Percentiles rank a stretch among this genome's conserved stretches.
Conservation (phyloP, 345 rosid species). For the Camelina sativa region DNA sequence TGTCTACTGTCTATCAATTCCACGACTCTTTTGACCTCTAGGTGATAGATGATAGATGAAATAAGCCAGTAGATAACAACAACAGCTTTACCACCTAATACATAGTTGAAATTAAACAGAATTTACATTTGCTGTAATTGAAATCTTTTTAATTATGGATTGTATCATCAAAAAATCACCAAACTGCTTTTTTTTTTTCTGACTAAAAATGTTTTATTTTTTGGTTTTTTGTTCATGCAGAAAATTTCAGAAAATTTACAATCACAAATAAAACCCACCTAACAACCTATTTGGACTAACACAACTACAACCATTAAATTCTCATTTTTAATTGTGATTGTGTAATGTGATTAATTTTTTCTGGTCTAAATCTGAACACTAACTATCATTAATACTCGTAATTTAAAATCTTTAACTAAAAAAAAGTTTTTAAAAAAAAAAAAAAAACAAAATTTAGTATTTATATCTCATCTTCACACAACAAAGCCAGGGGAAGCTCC, state of each 20-base stretch:
- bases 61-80: background rate
- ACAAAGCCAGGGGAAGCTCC: background rate
- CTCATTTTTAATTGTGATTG: background rate
- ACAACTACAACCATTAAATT: background rate
- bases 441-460: too few relatives aligned
- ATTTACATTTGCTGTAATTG: background rate
- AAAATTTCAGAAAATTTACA: too few relatives aligned
- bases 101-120: background rate
- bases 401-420: background rate
- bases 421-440: background rate
- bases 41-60: background rate
- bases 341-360: background rate
- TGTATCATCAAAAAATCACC: background rate
- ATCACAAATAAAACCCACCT: too few relatives aligned
- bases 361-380: too few relatives aligned
- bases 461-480: slow-evolving; percentile 12
- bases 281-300: too few relatives aligned
- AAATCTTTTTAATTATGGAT: background rate
- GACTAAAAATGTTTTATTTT: too few relatives aligned
- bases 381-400: background rate
- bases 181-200: background rate
- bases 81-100: background rate
- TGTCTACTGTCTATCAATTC: background rate
- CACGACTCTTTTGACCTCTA: slow-evolving; percentile 7
- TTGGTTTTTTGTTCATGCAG: too few relatives aligned